phyloP scores from a whole-genome alignment of 768 basidiomycete species.

The Mycena crocata region DNA sequence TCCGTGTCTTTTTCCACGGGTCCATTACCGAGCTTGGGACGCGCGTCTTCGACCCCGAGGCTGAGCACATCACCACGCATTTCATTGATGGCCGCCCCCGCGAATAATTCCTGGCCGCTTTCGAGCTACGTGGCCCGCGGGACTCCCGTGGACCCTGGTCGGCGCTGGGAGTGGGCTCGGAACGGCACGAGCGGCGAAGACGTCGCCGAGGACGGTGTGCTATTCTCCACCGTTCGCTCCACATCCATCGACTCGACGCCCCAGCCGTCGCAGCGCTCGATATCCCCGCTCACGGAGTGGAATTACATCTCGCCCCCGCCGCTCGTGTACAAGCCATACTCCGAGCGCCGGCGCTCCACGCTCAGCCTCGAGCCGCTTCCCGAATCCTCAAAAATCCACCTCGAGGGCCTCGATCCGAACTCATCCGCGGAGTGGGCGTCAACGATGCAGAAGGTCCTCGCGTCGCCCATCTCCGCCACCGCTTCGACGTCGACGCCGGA shows the following conservation, averaged over 20 bases:
- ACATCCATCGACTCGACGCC: constrained; percentile 54
- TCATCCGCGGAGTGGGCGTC: constrained; percentile 55
- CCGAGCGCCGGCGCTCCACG: constrained; percentile 8
- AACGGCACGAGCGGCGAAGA: constrained; percentile 43
- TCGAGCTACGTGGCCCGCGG: constrained; percentile 59
- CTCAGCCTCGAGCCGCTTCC: constrained; percentile 27
- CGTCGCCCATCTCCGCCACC: constrained; percentile 27
- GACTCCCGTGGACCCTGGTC: constrained; percentile 58
- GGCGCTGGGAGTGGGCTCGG: constrained; percentile 59
- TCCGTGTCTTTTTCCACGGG: constrained; percentile 52
- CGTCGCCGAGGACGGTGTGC: constrained; percentile 54
- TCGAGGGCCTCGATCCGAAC: constrained; percentile 47
- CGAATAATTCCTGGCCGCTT: constrained; percentile 57
- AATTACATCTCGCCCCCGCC: constrained; percentile 47
- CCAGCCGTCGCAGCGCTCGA: constrained; percentile 45
- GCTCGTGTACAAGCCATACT: background rate
- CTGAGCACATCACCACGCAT: constrained; percentile 33
- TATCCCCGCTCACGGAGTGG: constrained; percentile 53
- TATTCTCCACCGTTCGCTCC: constrained; percentile 52
- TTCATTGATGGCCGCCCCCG: constrained; percentile 21
- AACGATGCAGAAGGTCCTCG: constrained; percentile 43
- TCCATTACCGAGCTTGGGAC: constrained; percentile 38
- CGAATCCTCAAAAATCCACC: constrained; percentile 41
- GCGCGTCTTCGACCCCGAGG: constrained; percentile 39
- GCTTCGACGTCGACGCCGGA: constrained; percentile 24